Conservation (phyloP, 2,329 filamentous ascomycete species). For the Venturia aucupariae region DNA sequence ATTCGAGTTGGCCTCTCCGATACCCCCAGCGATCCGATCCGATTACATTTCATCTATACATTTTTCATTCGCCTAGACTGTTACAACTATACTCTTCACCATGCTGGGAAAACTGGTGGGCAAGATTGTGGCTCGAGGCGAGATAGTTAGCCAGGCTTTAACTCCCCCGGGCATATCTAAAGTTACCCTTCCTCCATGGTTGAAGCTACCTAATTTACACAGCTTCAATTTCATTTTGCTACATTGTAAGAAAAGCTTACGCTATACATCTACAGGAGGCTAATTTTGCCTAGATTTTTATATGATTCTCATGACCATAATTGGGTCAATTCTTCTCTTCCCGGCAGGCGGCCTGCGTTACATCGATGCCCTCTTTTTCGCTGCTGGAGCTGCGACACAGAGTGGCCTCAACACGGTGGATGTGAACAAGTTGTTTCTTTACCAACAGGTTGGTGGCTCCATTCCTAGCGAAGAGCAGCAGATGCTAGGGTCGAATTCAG, state of each 20-base stretch:
- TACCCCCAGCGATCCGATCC: background rate
- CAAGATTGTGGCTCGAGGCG: constrained; percentile 1
- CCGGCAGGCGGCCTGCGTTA: constrained; percentile 57
- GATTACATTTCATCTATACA: background rate
- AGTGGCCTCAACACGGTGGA: constrained; percentile 78
- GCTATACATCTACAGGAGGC: background rate
- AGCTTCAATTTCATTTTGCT: constrained; percentile 72
- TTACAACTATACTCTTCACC: background rate
- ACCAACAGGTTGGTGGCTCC: constrained; percentile 44
- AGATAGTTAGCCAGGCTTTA: background rate
- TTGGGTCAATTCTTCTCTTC: constrained; percentile 71
- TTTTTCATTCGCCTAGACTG: background rate
- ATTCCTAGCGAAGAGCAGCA: background rate
- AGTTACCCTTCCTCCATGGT: constrained; percentile 8
- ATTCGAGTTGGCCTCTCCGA: background rate
- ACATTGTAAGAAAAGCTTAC: constrained; percentile 52
- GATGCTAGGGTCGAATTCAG: no score
- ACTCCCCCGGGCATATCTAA: background rate
- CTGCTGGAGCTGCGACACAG: constrained; percentile 79
- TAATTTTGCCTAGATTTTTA: constrained; percentile 54
- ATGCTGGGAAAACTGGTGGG: constrained; percentile 11
- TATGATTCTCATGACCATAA: constrained; percentile 62
- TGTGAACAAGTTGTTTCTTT: constrained; percentile 36
- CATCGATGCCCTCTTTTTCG: constrained; percentile 82
- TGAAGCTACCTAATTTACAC: constrained; percentile 10